Evolutionary conservation across 1,139 yeast genomes (phyloP), one percentile per base, ranked within the genome.

Genomic region (Yamadazyma triangularis): DNA sequence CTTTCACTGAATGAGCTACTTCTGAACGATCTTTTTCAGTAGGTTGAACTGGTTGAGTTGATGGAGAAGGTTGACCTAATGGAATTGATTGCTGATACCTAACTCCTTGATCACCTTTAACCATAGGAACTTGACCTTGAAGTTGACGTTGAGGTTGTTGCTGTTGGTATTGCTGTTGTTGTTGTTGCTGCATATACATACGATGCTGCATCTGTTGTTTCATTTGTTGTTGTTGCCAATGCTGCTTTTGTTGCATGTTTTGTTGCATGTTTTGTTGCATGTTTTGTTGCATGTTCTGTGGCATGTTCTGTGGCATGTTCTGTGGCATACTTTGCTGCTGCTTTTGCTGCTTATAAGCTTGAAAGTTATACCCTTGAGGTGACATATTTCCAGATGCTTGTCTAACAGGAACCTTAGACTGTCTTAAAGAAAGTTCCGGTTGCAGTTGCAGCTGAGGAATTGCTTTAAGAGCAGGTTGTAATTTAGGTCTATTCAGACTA

Each of bases 181-280:
- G 39, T 24, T 24, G 35, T 23, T 25, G 35, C 10, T 14, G 35
- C 13, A 25, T 30, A 3, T 23, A 24, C 13, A 24, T 32, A 20
- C 28, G 42, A n/a, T 22, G 38, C 23, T 36, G 42, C 23, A 28
- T 41, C 18, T 33, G 48, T 14, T 23, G 41, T 26, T 37, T 16
- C 7, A 21, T 21, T 25, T 30, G 43, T n/a, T 27, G 37, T 20
- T 35, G 41, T 24, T 30, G 19, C 25, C 29, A 25, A 4, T 29
- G 32, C 19, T 15, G 27, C 20, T 20, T 25, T 9, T 19, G 35
- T 14, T 13, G 27, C 34, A 15, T 36, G 9, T 27, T 28, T 15
- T 27, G 36, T 12, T n/a, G n/a, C n/a, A 8, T 8, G 23, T 21
- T 8, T 6, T 21, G 23, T 6, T 21, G n/a, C 23, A 7, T 6